Evolutionary conservation across 148 eudicot species (phyloP).

Genomic region (Euryodendron excelsum): DNA sequence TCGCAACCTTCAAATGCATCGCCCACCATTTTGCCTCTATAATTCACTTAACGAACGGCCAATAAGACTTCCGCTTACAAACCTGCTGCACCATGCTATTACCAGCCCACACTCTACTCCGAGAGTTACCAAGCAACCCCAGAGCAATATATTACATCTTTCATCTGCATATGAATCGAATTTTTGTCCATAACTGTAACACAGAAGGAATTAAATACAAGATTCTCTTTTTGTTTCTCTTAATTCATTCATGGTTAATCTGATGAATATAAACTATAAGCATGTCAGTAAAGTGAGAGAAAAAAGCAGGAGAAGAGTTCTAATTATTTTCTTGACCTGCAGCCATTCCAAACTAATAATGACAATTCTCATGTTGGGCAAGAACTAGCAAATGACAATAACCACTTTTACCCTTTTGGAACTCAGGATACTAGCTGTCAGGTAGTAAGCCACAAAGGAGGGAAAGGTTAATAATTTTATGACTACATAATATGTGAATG

Average conservation of each 20-base stretch:
- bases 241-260: too few relatives aligned
- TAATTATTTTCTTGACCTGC: neutral
- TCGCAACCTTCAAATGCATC: neutral
- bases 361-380: neutral
- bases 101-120: neutral
- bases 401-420: neutral
- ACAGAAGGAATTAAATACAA: neutral
- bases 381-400: constrained; percentile 7
- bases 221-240: neutral
- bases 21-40: too few relatives aligned
- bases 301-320: neutral
- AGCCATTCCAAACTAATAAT: neutral
- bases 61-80: neutral
- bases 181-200: neutral
- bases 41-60: neutral
- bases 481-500: neutral
- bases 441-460: neutral
- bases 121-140: too few relatives aligned
- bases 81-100: neutral
- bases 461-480: neutral
- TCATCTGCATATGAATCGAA: too few relatives aligned
- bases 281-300: neutral
- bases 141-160: too few relatives aligned
- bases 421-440: neutral
- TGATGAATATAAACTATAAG: neutral